Evolutionary conservation across 495 filamentous ascomycete species (phyloP).

Genomic region (Cercophora samala): DNA sequence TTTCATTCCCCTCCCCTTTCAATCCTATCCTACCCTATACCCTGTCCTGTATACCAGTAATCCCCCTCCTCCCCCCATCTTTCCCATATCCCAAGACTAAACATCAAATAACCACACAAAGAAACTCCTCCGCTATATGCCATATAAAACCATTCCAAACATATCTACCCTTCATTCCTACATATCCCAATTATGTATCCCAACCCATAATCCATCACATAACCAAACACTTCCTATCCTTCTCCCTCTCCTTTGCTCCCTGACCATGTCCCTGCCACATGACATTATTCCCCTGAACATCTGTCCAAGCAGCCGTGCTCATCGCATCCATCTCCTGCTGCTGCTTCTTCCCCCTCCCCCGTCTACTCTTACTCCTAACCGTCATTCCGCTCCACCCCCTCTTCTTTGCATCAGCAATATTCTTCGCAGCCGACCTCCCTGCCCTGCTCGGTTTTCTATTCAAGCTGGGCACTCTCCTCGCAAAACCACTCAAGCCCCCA

Average conservation of each 20-base stretch:
- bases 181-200: not conserved
- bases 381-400: conserved; percentile 50
- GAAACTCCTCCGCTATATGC: not conserved
- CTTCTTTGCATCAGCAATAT: conserved; percentile 53
- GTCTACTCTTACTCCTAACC: conserved; percentile 35
- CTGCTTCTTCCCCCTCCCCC: conserved; percentile 23
- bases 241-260: conserved; percentile 29
- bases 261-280: not conserved
- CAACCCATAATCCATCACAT: conserved; percentile 44
- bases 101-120: not conserved
- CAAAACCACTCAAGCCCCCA: conserved; percentile 4
- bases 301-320: conserved; percentile 48
- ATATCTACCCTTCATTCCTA: not conserved
- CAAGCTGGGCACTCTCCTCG: conserved; percentile 33
- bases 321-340: conserved; percentile 37
- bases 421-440: conserved; percentile 52
- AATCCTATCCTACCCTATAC: not conserved
- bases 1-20: not conserved
- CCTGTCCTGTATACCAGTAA: not conserved
- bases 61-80: too few relatives aligned
- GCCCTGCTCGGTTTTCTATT: conserved; percentile 49
- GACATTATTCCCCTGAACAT: conserved; percentile 26
- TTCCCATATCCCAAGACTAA: not conserved
- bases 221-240: conserved; percentile 50
- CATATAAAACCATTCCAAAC: not conserved